Evolutionary conservation across 2,329 filamentous ascomycete genomes (phyloP), one percentile per base, ranked within the genome.

Genomic region (Calonectria pseudoreteaudii): DNA sequence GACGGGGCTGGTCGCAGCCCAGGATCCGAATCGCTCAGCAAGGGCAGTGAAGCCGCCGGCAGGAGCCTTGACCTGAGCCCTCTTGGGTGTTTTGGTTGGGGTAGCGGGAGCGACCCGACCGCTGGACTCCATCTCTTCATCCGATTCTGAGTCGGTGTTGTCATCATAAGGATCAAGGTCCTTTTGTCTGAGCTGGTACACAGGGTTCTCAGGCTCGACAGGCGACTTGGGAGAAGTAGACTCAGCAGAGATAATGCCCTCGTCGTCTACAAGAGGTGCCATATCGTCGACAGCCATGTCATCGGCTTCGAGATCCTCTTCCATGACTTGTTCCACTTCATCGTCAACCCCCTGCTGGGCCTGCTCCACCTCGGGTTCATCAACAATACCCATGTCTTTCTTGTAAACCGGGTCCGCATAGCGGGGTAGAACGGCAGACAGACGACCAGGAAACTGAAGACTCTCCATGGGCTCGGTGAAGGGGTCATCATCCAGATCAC

Each of bases 31-130:
- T 78, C 93, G 89, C 47, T 89, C 86, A 5, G 91, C 91, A 47
- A 95, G 85, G 30, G 92, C 91, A 1, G 92, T 93, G 75, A 94
- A 93, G 2, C 91, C 91, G 75, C 84, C 78, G 26, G 83, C 80
- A 30, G 82, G 80, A 11, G 68, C 58, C 52, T 70, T 75, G 14
- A 76, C 31, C 20, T 75, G 64, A 38, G 64, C 71, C 16, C 68
- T 49, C 47, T 74, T 81, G 0, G 80, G 77, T 10, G 80, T 81
- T 49, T 80, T 80, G 36, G 74, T 86, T 2, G 89, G 89, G 0
- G 89, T 90, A 2, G 85, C 79, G 3, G 86, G 85, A 10, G 83
- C 81, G 3, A 77, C 74, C 16, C 81, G 80, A 31, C 83, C 80
- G 3, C 80, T 79, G 7, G 83, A 75, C 8, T 79, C 77, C 30